A percentile compares a stretch with the other conserved stretches of the same genome.
These are phyloP conservation scores for Strobilomyces echinocephalus DNA, from an alignment of 768 basidiomycete species.

Conservation along the genomic window DNA sequence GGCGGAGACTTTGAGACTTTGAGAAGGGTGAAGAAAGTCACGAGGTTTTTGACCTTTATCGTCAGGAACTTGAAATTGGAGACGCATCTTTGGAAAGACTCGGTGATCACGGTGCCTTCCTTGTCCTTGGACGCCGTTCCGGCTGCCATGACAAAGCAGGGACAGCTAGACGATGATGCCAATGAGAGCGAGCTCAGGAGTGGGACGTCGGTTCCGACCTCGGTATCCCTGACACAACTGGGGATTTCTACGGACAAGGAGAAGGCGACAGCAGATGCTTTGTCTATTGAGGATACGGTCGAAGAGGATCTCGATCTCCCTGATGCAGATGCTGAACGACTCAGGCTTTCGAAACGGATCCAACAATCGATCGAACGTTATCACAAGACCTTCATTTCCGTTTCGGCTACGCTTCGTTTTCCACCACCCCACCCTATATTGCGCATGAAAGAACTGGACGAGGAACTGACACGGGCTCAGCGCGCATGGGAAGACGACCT, in stretches of 20 bases:
- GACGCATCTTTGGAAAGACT: slow-evolving; percentile 90
- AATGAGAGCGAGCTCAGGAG: slow-evolving; percentile 20
- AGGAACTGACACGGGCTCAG: slow-evolving; percentile 63
- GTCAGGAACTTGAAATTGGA: slow-evolving; percentile 93
- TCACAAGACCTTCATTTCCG: slow-evolving; percentile 81
- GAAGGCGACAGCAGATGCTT: slow-evolving; percentile 8
- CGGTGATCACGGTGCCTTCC: slow-evolving; percentile 68
- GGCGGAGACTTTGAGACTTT: slow-evolving; percentile 82
- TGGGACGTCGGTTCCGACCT: slow-evolving; percentile 14
- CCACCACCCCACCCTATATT: slow-evolving; percentile 86
- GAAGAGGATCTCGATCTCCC: slow-evolving; percentile 53
- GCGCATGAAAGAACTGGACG: slow-evolving; percentile 85
- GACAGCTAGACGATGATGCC: slow-evolving; percentile 20
- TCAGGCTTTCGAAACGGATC: slow-evolving; percentile 70
- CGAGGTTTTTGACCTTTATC: slow-evolving; percentile 86
- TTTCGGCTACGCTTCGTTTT: slow-evolving; percentile 88
- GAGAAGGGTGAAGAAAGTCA: slow-evolving; percentile 84
- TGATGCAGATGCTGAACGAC: slow-evolving; percentile 68
- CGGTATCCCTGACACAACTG: slow-evolving; percentile 25
- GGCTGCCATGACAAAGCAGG: slow-evolving; percentile 22
- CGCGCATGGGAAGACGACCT: slow-evolving; percentile 86
- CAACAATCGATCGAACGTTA: slow-evolving; percentile 83
- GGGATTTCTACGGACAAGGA: slow-evolving; percentile 15
- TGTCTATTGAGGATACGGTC: slow-evolving; percentile 26
- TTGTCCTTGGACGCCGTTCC: slow-evolving; percentile 67